phyloP scores from a whole-genome alignment of 139 green algal genomes.

The Mychonastes homosphaera region DNA sequence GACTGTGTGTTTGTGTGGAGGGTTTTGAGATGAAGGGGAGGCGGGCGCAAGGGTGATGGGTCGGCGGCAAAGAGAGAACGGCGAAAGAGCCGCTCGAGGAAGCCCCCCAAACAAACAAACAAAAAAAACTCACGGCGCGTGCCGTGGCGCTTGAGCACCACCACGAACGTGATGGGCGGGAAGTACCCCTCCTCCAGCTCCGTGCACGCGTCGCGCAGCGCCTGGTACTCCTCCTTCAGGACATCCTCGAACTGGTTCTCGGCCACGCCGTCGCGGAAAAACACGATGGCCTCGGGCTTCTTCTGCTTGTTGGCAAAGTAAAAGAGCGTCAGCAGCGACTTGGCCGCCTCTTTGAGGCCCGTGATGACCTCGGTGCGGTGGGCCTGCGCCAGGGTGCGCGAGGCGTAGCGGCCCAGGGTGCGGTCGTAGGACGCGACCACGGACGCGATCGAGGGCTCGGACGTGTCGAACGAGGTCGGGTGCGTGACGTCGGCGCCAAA shows the following conservation, averaged over 20 bases:
- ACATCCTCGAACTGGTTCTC: constrained; percentile 72
- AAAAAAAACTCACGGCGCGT: too few species aligned
- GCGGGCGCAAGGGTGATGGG: too few species aligned
- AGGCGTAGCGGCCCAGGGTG: constrained; percentile 25
- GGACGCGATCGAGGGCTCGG: constrained; percentile 38
- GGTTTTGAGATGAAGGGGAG: too few species aligned
- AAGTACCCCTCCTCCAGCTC: constrained; percentile 41
- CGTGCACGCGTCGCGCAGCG: constrained; percentile 33
- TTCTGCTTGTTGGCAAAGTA: constrained; percentile 33
- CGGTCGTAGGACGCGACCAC: constrained; percentile 53
- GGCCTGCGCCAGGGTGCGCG: constrained; percentile 29
- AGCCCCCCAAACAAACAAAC: too few species aligned
- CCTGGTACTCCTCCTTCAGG: constrained; percentile 32
- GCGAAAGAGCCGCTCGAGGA: too few species aligned
- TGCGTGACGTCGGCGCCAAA: constrained; percentile 54
- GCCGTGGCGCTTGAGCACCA: constrained; percentile 70
- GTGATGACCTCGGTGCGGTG: constrained; percentile 36
- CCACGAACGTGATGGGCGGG: constrained; percentile 69
- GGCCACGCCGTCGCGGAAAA: constrained; percentile 59
- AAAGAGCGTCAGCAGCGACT: constrained; percentile 31
- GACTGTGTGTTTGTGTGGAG: too few species aligned
- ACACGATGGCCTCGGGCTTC: constrained; percentile 34
- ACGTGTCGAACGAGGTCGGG: constrained; percentile 25
- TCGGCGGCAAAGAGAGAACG: too few species aligned
- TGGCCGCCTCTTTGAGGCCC: constrained; percentile 41